Percentiles rank a stretch among this genome's conserved stretches.
These are phyloP conservation scores for Trichomonas vaginalis DNA, from an alignment of 208 protist species.

Conservation along the genomic window DNA sequence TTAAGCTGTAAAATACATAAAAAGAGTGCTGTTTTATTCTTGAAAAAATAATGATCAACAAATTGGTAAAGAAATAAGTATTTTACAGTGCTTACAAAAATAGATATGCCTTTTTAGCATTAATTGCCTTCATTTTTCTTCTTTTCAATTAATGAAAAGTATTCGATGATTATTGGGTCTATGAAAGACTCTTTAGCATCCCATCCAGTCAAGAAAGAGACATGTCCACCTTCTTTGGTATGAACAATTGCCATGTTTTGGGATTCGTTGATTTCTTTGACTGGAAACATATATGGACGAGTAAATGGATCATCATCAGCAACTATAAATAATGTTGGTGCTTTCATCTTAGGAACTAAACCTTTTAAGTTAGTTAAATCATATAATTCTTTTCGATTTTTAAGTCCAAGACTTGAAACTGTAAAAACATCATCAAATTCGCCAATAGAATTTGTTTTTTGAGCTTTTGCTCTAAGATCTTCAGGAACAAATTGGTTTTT, in stretches of 20 bases:
- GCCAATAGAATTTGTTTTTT: background rate
- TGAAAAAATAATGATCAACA: too few relatives aligned
- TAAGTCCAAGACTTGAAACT: background rate
- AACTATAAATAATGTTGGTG: background rate
- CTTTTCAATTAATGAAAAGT: background rate
- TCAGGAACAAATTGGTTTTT: background rate
- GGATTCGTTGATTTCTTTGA: background rate
- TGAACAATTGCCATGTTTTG: background rate
- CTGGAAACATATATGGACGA: background rate
- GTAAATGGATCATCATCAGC: slow-evolving; percentile 7
- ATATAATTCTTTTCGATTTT: background rate
- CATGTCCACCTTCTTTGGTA: background rate
- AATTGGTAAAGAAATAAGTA: too few relatives aligned
- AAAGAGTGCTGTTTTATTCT: too few relatives aligned
- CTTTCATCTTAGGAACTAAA: background rate
- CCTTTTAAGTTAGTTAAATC: background rate
- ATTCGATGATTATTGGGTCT: background rate
- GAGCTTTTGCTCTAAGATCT: background rate
- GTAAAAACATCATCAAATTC: background rate
- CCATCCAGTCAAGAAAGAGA: background rate
- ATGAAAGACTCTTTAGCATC: background rate
- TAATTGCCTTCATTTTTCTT: background rate
- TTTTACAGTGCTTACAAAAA: too few relatives aligned
- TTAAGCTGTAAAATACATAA: too few relatives aligned
- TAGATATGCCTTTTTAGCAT: too few relatives aligned